Base-by-base conservation (phyloP, 2,329 filamentous ascomycete species). In the Aspergillus carbonarius region DNA sequence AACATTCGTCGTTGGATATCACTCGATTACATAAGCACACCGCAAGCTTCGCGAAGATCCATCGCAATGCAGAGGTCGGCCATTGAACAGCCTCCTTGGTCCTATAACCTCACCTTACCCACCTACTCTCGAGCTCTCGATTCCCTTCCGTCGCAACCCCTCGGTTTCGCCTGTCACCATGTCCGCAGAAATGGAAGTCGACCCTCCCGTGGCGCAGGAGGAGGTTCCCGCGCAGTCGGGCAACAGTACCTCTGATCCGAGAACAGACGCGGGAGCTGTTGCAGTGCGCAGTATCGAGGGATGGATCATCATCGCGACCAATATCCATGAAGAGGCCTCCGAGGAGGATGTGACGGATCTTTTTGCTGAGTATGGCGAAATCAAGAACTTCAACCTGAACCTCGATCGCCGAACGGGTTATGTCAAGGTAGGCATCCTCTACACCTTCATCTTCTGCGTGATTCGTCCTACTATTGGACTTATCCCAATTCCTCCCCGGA, bases 221-320 rank as follows among this genome's bases (percentile, higher is more conserved):
- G 72, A 71, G 47, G 61, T 51, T 44, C 58, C 63, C 54, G 68
- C 68, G 55, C 66, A 74, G 59, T 66, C 69, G 20, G 66, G 66
- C 56, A 68, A 68, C 55, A 70, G 64, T 54, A 60, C 69, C 44
- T 68, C 68, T 58, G 79, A 81, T 63, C 72, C 76, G 51, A 77
- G 74, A 64, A 81, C 79, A 48, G 67, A 75, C 30, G 67, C 76
- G 18, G 76, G 75, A 58, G 78, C 79, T 25, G 79, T 81, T 75
- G 85, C 85, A 8, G 86, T 88, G 47, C 85, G 86, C 71, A 86
- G 83, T 67, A 88, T 88, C 66, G 86, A 88, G 71, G 86, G 86
- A 63, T 88, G 86, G 86, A 88, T 88, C 70, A 80, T 88, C 61
- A 81, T 88, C n/a, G 85, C 82, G 55, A 86, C 85, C n/a, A 88